Base-by-base conservation (phyloP, 2,329 filamentous ascomycete species). In the Thelonectria discophora region DNA sequence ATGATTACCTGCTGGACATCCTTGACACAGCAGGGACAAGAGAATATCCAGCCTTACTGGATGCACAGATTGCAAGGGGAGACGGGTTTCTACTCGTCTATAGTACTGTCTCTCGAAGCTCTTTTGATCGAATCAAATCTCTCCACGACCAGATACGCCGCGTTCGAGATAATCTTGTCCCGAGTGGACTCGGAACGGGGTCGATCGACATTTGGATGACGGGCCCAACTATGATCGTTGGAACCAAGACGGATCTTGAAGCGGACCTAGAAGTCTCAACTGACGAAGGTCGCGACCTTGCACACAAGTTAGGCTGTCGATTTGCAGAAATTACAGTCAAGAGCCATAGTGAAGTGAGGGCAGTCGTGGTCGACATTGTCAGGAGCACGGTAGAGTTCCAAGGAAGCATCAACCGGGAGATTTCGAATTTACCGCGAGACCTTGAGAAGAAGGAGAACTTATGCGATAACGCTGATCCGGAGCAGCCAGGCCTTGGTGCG, bases 301-400 rank as follows among this genome's bases (percentile, higher is more conserved):
- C 52, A 20, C 24, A 47, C 1, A 30, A 39, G 9, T n/a, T 55
- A 30, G 52, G 34, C 12, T 24, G 32, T 8, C 40, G 48, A 5
- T 55, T 55, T 47, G 27, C 34, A 15, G 52, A 55, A 5, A 3
- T 55, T 9, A 47, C 52, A 3, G 42, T 30, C 10, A 47, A 27
- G 10, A 49, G 47, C 34, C 17, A 48, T 18, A 42, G 75, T 75
- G 74, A 66, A 65, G 2, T 75, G 72, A 42, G 3, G 13, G 6
- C 15, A 42, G 9, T 42, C 7, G 9, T 42, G 9, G 15, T 10
- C 17, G 17, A 42, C 9, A 17, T n/a, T 17, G n/a, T 42, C 6
- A 15, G 39, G 17, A 42, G 3, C n/a, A 42, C 20, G 13, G n/a
- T 17, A 42, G n/a, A 42, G 15, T 42, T 42, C 17, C 39, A 42